Conservation (phyloP, 768 basidiomycete species). For the Leccinum variicolor region DNA sequence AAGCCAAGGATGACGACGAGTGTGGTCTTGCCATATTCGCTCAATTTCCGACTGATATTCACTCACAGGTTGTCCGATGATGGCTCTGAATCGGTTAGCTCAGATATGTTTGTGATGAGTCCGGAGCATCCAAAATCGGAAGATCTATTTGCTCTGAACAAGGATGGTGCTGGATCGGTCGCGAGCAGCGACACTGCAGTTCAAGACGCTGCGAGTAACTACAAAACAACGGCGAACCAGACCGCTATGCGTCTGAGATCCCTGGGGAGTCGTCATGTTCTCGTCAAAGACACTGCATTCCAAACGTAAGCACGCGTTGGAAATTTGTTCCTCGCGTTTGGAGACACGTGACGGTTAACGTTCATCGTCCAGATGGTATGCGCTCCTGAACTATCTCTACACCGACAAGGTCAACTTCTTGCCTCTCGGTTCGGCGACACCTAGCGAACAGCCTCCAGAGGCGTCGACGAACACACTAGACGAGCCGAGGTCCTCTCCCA, state of each 20-base stretch:
- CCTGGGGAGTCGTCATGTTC: slow-evolving; percentile 19
- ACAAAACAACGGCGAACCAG: neutral
- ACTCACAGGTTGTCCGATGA: slow-evolving; percentile 9
- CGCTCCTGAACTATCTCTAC: slow-evolving; percentile 39
- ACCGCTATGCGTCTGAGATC: slow-evolving; percentile 7
- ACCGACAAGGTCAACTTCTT: slow-evolving; percentile 32
- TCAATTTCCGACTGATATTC: neutral
- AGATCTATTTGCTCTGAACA: neutral
- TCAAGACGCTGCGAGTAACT: neutral
- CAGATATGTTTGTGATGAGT: slow-evolving; percentile 18
- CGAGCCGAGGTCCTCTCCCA: slow-evolving; percentile 34
- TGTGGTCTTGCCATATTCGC: neutral
- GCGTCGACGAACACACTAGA: slow-evolving; percentile 7
- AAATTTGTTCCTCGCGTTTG: neutral
- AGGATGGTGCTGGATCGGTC: neutral
- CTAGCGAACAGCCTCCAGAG: neutral
- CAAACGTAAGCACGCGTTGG: slow-evolving; percentile 18
- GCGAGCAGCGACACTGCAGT: slow-evolving; percentile 7
- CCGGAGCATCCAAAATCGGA: slow-evolving; percentile 6
- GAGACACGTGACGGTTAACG: neutral
- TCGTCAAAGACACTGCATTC: slow-evolving; percentile 17
- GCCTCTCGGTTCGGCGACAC: slow-evolving; percentile 23
- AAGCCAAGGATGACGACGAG: slow-evolving; percentile 9
- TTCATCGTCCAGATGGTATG: slow-evolving; percentile 31
- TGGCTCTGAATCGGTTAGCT: slow-evolving; percentile 13